Percentiles rank a stretch among this genome's conserved stretches.
Conservation (phyloP, 2,329 filamentous ascomycete species). For the Rhexocercosporidium sp. region DNA sequence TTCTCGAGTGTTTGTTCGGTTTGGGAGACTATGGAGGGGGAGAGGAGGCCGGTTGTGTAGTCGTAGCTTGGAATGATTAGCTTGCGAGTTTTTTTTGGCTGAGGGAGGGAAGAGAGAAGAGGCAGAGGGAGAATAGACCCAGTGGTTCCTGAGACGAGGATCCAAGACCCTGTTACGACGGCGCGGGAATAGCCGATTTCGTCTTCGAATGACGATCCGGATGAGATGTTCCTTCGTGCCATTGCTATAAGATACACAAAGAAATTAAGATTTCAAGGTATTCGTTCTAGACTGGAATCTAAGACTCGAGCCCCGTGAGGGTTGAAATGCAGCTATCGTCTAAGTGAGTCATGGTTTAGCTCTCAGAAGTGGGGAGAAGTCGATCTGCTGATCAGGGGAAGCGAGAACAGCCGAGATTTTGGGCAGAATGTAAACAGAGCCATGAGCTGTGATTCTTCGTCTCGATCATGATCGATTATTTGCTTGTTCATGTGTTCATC, state of each 20-base stretch:
- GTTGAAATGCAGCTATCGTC: too few relatives aligned
- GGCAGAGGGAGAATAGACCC: conserved; percentile 4
- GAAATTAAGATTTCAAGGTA: too few relatives aligned
- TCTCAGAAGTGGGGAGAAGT: too few relatives aligned
- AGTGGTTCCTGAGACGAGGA: conserved; percentile 11
- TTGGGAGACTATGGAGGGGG: conserved; percentile 1
- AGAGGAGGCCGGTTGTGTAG: neutral
- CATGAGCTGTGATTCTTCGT: neutral
- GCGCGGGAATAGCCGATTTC: conserved; percentile 10
- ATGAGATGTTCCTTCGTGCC: conserved; percentile 5
- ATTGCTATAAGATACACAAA: neutral
- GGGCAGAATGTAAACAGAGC: neutral
- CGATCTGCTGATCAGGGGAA: too few relatives aligned
- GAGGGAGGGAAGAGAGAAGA: neutral
- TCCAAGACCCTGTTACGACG: conserved; percentile 7
- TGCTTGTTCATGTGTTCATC: neutral
- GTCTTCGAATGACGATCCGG: conserved; percentile 1
- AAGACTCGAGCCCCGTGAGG: too few relatives aligned
- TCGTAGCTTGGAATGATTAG: neutral
- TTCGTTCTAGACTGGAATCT: too few relatives aligned
- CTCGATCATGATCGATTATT: neutral
- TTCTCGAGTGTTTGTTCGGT: conserved; percentile 8
- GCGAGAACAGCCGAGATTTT: neutral
- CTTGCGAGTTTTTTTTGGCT: too few relatives aligned
- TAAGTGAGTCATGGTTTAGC: neutral